Conservation (phyloP, 495 filamentous ascomycete species). For the Tuber magnatum region DNA sequence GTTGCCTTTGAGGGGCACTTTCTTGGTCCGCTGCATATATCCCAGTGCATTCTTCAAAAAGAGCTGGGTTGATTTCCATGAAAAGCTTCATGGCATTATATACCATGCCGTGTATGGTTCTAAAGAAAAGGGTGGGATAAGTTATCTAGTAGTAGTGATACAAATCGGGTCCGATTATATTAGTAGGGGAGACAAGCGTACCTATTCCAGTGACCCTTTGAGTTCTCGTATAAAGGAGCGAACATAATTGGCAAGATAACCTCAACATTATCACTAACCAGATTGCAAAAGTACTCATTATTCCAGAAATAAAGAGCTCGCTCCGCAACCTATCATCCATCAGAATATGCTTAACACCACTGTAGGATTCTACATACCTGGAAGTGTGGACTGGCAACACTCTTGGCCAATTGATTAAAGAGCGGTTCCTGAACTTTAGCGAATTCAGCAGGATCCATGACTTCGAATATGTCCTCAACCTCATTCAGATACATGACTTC, state of each 20-base stretch:
- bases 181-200: conserved; percentile 45
- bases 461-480: conserved; percentile 98
- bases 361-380: conserved; percentile 52
- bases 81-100: conserved; percentile 99
- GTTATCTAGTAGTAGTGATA: neutral
- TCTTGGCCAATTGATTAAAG: conserved; percentile 95
- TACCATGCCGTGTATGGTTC: conserved; percentile 99
- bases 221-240: conserved; percentile 96
- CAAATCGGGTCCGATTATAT: neutral
- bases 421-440: conserved; percentile 96
- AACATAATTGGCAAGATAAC: conserved; percentile 99
- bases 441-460: conserved; percentile 98
- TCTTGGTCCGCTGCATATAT: conserved; percentile 97
- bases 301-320: conserved; percentile 99
- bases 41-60: conserved; percentile 97
- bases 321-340: conserved; percentile 66
- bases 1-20: conserved; percentile 69
- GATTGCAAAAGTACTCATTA: conserved; percentile 99
- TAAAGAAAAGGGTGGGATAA: conserved; percentile 41
- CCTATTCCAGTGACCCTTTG: conserved; percentile 99
- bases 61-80: conserved; percentile 98
- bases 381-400: conserved; percentile 96
- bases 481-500: conserved; percentile 99
- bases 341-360: neutral
- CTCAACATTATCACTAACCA: conserved; percentile 98